Evolutionary conservation across 2,329 filamentous ascomycete genomes (phyloP).

Genomic region (Cadophora malorum): DNA sequence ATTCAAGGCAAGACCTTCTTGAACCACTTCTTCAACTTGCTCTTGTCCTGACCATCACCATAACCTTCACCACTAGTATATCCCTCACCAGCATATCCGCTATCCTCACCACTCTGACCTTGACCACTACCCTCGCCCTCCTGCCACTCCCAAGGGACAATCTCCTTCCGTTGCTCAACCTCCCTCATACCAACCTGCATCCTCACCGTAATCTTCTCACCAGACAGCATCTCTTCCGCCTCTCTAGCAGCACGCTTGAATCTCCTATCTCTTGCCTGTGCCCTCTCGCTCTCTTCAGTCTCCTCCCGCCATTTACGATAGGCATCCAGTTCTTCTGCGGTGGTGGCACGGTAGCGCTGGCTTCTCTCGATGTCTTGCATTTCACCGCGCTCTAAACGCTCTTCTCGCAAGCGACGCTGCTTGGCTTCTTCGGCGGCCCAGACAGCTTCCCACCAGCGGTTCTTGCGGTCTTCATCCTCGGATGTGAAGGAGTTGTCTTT

Average conservation of each 20-base stretch:
- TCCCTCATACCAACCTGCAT: conserved; percentile 1
- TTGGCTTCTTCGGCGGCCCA: conserved; percentile 2
- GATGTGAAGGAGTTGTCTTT: conserved; percentile 13
- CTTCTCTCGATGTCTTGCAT: neutral
- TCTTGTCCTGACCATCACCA: neutral
- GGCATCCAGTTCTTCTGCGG: neutral
- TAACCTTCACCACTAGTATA: neutral
- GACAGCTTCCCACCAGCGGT: conserved; percentile 6
- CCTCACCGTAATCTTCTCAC: neutral
- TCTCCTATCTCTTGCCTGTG: neutral
- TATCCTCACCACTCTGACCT: neutral
- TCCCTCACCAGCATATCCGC: neutral
- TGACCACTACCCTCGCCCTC: neutral
- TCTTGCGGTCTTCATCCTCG: neutral
- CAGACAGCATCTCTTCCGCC: neutral
- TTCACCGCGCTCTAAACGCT: neutral
- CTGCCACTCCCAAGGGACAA: conserved; percentile 7
- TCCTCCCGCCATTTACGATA: neutral
- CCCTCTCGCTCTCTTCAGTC: neutral
- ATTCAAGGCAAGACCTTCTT: conserved; percentile 2
- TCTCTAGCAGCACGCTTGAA: neutral
- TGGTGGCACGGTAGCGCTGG: conserved; percentile 4
- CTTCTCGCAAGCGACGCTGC: neutral
- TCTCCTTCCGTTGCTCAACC: neutral
- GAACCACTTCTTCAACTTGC: conserved; percentile 18